Evolutionary conservation across 371 early-diverging fungal genomes (phyloP), one percentile per base, ranked within the genome.

Genomic region (Phascolomyces articulosus): DNA sequence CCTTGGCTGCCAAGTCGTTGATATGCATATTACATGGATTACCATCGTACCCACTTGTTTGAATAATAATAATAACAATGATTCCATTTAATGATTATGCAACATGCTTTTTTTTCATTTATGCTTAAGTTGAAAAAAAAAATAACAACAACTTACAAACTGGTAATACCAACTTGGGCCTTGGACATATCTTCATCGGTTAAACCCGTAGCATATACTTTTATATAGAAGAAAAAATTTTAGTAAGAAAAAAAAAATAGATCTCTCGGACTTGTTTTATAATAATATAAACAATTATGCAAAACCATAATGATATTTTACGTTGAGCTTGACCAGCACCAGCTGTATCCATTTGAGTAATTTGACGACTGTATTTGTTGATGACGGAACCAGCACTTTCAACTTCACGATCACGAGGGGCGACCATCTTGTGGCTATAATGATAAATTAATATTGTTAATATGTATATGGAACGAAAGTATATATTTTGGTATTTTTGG

Each of bases 1-100:
- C 95, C 66, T 88, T 82, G 48, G 65, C 84, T 0, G 96, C 86
- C 18, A 98, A 84, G 65, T 94, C 93, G 65, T 91, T 85, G 62
- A 98, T 84, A 67, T 98, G 98, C 95, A 96, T 96, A 83, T 98
- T 98, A 85, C 98, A 98, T 4, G 98, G 96, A 78, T 98, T 98
- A 59, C 97, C 97, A 65, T 96, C 96, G 73, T 75, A 72, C 26
- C 72, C 69, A 62, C 75, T 78, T 62, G 26, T 29, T 23, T 34
- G 6, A 34, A 47, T 58, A 53, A 54, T n/a, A n/a, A n/a, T n/a
- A n/a, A n/a, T n/a, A n/a, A n/a, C n/a, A n/a, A n/a, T n/a, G n/a
- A n/a, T n/a, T n/a, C n/a, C n/a, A n/a, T n/a, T n/a, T n/a, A n/a
- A n/a, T n/a, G n/a, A n/a, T n/a, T n/a, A n/a, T n/a, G n/a, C n/a